Base-by-base conservation (phyloP, 2,329 filamentous ascomycete species). In the Pestalotiopsis sp. region DNA sequence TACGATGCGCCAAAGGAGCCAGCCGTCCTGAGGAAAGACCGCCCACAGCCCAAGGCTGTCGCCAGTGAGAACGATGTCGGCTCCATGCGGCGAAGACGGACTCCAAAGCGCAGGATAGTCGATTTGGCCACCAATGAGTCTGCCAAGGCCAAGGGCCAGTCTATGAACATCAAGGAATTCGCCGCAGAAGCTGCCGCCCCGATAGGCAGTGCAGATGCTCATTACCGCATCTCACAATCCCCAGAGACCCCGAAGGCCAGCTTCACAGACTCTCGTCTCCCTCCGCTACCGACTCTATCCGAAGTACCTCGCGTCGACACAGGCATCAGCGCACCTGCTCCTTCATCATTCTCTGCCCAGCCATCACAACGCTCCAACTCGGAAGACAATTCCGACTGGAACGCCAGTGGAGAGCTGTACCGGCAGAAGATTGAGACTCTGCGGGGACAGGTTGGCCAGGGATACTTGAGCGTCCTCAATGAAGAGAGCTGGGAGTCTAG, bases 361-460 rank as follows among this genome's bases (percentile, higher is more conserved):
- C 5, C 25, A 62, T 20, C 38, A 27, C 59, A 62, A 36, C 59
- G 31, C 38, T n/a, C 31, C 45, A 52, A 9, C 58, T 84, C 83
- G 82, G 79, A 78, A 31, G 81, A 83, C 13, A 72, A 81, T 4
- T 82, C 85, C 60, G 86, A 92, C 69, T 93, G 91, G 87, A 89
- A 90, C 69, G 82, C 88, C 58, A 88, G 89, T 69, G 92, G 92
- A 66, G 93, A 96, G 75, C 84, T 93, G 7, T 98, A 97, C 80
- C 90, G 92, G 68, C 93, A 93, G 78, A 96, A 96, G 79, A 92
- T 98, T 67, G 94, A 97, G 79, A 90, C 92, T 3, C 82, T 98
- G 66, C 91, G 94, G 70, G 92, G 92, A 75, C 93, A 95, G 75
- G 91, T 97, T 72, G 95, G 95, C 39, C 93, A 91, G 74, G 92